Evolutionary conservation across 2,329 filamentous ascomycete species (phyloP).

Genomic region (Penicillium psychrosexuale): DNA sequence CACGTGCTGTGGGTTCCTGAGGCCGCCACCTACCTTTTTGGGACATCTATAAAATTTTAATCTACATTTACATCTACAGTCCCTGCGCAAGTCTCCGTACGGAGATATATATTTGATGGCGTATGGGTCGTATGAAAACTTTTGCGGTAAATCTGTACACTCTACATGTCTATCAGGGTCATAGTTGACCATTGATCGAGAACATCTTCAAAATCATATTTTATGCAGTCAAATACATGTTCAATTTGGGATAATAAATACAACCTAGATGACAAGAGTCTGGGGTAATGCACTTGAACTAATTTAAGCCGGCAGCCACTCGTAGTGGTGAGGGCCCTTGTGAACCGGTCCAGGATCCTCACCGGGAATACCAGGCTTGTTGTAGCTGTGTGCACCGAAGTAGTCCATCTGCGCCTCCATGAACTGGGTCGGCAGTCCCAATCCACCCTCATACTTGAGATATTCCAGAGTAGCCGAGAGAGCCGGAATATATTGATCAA

Average conservation of each 20-base stretch:
- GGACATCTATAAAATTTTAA: conserved; percentile 3
- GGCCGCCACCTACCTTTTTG: conserved; percentile 16
- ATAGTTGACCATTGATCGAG: background rate
- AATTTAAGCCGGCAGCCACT: conserved; percentile 53
- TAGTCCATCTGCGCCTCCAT: conserved; percentile 70
- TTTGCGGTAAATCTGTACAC: background rate
- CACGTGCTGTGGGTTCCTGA: conserved; percentile 24
- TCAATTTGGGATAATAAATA: background rate
- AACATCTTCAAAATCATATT: background rate
- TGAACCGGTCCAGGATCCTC: conserved; percentile 52
- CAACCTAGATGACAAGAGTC: background rate
- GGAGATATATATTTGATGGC: no score
- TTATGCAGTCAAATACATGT: background rate
- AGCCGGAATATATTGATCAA: conserved; percentile 60
- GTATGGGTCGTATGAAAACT: no score
- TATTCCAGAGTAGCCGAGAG: conserved; percentile 64
- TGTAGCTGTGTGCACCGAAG: conserved; percentile 66
- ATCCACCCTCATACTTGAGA: conserved; percentile 61
- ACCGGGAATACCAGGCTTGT: conserved; percentile 49
- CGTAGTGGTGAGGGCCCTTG: conserved; percentile 61
- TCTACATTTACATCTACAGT: background rate
- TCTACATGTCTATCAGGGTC: background rate
- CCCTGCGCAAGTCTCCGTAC: no score
- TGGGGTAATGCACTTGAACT: background rate
- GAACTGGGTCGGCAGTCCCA: conserved; percentile 63